Base-by-base conservation (phyloP, 2,329 filamentous ascomycete genomes). In the Pseudogymnoascus pannorum region DNA sequence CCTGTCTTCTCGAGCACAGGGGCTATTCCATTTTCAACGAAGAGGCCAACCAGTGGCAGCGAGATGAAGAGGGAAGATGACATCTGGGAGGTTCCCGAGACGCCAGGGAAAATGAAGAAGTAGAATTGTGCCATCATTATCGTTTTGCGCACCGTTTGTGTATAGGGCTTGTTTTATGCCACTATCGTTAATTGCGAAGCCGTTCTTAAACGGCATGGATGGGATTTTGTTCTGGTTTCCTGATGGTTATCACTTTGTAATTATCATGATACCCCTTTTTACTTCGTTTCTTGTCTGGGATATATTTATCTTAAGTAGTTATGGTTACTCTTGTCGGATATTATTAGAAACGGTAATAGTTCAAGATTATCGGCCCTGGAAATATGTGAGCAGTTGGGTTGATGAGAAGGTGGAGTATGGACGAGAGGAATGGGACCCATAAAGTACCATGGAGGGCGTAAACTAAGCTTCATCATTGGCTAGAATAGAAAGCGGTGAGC, bases 1-100 rank as follows among this genome's bases (percentile, higher is more conserved):
- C 71, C 71, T 5, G 68, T 73, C 7, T 73, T 71, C 48, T 71
- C 71, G 6, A 66, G 65, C 26, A 71, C 66, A 1, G 65, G 68
- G 14, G 62, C 64, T 8, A 73, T 73, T 63, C 70, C 71, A 1
- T 73, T 73, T 51, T 69, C 63, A 14, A 22, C 7, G 5, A 54
- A 54, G 48, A 54, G 48, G 1, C 48, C 12, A 18, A 20, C 18
- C 2, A 40, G 31, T n/a, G n/a, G 54, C 11, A 58, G 36, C 20
- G 36, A 58, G 31, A 18, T 31, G 16, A 58, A 58, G 57, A 58
- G 36, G 18, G 36, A 58, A 6, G 36, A 58, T 22, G 57, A 40
- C 40, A 40, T 58, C 36, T 40, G 36, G 57, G 31, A 36, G 20
- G 33, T 58, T 9, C 57, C 36, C 8, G 36, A 58, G 57, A 58